Base-by-base conservation (phyloP, 768 basidiomycete species). In the Mycena galopus region DNA sequence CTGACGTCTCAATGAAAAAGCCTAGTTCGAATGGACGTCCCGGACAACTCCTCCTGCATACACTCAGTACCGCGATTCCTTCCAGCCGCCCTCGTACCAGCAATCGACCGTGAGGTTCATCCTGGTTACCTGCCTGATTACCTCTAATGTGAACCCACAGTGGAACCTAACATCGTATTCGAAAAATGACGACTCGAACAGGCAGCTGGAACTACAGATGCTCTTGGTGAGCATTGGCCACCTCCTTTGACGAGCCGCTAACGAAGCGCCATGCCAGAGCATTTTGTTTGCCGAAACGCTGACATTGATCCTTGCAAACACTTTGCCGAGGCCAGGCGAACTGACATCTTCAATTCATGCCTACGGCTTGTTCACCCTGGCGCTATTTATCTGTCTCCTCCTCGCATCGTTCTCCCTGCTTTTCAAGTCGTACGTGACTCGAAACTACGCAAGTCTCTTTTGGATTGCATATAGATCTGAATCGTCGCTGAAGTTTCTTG, bases 131-230 rank as follows among this genome's bases (percentile, higher is more conserved):
- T 42, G 21, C 4, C 55, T 6, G 5, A 7, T 5, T 16, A 21
- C 9, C 4, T 23, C 30, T 44, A 16, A 57, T 32, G 19, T 47
- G 17, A 16, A 35, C 44, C 14, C 17, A 33, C 56, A 67, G 65
- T 30, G 42, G 56, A 27, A 19, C 39, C 65, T 25, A 8, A 14
- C 53, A 30, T 42, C 29, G 10, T 47, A 47, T 21, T 30, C 30
- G 9, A 42, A 33, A 33, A 29, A 64, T 17, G 69, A 64, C 21
- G 62, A 70, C 35, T 27, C 33, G 42, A 65, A 35, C 19, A 27
- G 55, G 23, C 69, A 59, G 57, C 69, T 64, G 39, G 69, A 70
- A 42, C 9, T 70, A 12, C 62, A 70, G 27, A 12, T 70, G 44
- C 69, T 70, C n/a, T 23, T 70, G 14, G 69, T 25, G 50, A 23